phyloP scores from a whole-genome alignment of 2,329 filamentous ascomycete genomes.

The Epicoccum sorghinum region DNA sequence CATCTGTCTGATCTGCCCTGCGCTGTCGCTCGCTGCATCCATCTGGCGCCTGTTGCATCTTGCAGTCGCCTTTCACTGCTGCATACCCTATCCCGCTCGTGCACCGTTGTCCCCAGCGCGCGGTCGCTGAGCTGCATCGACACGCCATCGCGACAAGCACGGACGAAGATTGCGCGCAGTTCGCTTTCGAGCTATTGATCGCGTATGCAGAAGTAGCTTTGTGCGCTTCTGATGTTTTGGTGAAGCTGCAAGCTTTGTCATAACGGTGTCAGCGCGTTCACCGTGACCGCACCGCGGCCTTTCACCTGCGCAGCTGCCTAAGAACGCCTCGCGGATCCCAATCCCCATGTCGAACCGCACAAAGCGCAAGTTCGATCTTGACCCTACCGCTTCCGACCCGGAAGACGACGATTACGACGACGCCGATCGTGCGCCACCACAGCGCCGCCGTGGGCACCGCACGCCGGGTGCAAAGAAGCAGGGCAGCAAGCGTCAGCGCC shows the following conservation, averaged over 20 bases:
- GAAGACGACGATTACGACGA: constrained; percentile 49
- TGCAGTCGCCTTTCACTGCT: constrained; percentile 11
- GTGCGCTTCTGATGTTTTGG: constrained; percentile 34
- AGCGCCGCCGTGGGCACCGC: constrained; percentile 35
- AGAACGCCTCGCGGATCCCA: constrained; percentile 30
- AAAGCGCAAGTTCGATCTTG: constrained; percentile 50
- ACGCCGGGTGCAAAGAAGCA: constrained; percentile 39
- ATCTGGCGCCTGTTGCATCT: constrained; percentile 18
- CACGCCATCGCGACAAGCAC: constrained; percentile 26
- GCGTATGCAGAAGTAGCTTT: constrained; percentile 27
- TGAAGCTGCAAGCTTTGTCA: constrained; percentile 17
- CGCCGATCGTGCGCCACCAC: constrained; percentile 36
- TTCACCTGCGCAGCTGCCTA: constrained; percentile 27
- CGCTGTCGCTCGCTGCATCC: constrained; percentile 19
- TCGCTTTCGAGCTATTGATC: constrained; percentile 17
- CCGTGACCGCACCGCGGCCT: constrained; percentile 9
- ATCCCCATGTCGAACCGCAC: constrained; percentile 44
- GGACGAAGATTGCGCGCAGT: constrained; percentile 26
- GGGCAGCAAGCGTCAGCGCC: constrained; percentile 42
- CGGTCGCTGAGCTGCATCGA: constrained; percentile 28
- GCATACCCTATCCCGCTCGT: constrained; percentile 11
- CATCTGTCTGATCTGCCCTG: constrained; percentile 21
- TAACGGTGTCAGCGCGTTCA: constrained; percentile 34
- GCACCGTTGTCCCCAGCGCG: constrained; percentile 24
- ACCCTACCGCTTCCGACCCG: constrained; percentile 48